Base-by-base conservation (phyloP, 192 early-diverging fungal genomes). In the Coemansia reversa region DNA sequence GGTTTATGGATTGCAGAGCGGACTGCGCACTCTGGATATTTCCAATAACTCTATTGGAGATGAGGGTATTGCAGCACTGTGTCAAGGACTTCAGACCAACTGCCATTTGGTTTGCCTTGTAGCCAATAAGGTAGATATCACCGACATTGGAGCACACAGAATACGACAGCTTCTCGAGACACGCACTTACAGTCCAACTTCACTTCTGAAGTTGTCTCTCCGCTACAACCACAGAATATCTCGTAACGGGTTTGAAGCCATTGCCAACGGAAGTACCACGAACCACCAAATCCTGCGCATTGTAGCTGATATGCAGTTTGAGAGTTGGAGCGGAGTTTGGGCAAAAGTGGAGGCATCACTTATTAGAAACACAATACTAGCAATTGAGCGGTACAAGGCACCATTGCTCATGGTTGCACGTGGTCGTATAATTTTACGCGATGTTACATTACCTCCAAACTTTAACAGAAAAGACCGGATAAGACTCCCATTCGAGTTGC, bases 361-460 rank as follows among this genome's bases (percentile, higher is more conserved):
- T 49, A 62, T 66, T 12, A 35, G 24, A 66, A 75, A 75, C 51
- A 75, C 66, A 0, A 32, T 65, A 23, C 52, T 33, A 3, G 73
- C 73, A 8, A 51, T 75, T 23, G 73, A 75, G 23, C 51, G 67
- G 24, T 69, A 66, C 66, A 55, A 45, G n/a, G 73, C 51, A 7
- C 73, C 73, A 2, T 25, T 75, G 58, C 60, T 69, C 20, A 75
- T 69, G 39, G 73, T 69, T 18, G 61, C 73, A 3, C 63, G 73
- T 6, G 73, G 73, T 11, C 73, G 65, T 12, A 20, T 69, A 0
- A 50, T 75, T 27, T 60, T 75, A 27, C 55, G 48, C 60, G 20
- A 42, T 22, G 25, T 18, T 18, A 48, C 18, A 25, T 25, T 48
- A 6, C n/a, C 35, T 39, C 19, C 28, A 12, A 35, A 3, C 5